Evolutionary conservation across 2,329 filamentous ascomycete genomes (phyloP), one percentile per base, ranked within the genome.

Genomic region (Colletotrichum musicola): DNA sequence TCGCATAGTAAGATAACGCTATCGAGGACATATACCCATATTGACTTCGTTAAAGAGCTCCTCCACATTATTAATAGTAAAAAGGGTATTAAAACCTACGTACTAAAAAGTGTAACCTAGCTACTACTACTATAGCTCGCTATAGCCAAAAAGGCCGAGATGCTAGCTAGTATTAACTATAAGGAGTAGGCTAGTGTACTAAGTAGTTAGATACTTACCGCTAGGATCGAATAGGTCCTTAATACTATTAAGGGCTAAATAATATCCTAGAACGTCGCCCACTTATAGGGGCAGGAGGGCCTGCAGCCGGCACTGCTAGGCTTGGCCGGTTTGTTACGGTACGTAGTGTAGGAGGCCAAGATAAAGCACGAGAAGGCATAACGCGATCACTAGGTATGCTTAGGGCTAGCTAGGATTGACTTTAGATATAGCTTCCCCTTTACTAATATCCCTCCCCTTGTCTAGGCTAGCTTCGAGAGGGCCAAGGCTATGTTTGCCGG

Each of bases 141-240:
- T 30, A 44, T 56, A 14, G 3, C 6, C 16, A n/a, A n/a, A n/a
- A n/a, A n/a, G n/a, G n/a, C n/a, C n/a, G n/a, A n/a, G n/a, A n/a
- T n/a, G n/a, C n/a, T n/a, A n/a, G 46, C 1, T n/a, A n/a, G n/a
- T n/a, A n/a, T n/a, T n/a, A n/a, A 46, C 53, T 44, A 22, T 25
- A 30, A 4, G 3, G 42, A 18, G 4, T 56, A 14, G 54, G 20
- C 27, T 7, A 27, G 14, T 7, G 16, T 50, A 14, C 6, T 56
- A 4, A 51, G 4, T 4, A 35, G 53, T 44, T 44, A 22, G n/a
- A 16, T 64, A 4, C 6, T 58, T 4, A n/a, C 16, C 3, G 30
- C 53, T 14, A 20, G 62, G 2, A 53, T 64, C 30, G 44, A 58
- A 20, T 64, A 10, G 62, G 53, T 58, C 9, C 62, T 46, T 3